A percentile compares a stretch with the other conserved stretches of the same genome.
Conservation (phyloP, 2,329 filamentous ascomycete species). For the Nemania serpens region DNA sequence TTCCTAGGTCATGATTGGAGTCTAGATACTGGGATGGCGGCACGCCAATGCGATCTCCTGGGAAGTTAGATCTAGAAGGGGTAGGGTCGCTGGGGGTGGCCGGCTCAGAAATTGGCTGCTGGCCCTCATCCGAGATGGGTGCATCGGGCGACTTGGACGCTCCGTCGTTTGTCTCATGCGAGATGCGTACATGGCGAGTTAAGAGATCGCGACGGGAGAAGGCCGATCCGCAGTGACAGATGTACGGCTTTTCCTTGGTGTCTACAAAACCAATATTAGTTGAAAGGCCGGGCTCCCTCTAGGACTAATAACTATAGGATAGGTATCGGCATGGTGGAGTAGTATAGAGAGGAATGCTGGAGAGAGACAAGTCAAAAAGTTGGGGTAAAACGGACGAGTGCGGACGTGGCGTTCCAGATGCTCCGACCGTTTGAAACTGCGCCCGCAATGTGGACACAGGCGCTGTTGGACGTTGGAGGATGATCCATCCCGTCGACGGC, state of each 20-base stretch:
- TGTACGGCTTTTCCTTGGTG: conserved; percentile 54
- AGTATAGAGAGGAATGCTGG: conserved; percentile 25
- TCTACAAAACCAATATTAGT: conserved; percentile 40
- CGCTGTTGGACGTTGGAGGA: conserved; percentile 38
- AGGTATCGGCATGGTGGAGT: conserved; percentile 15
- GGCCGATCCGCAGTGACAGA: conserved; percentile 50
- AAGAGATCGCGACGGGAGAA: conserved; percentile 52
- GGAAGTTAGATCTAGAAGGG: conserved; percentile 43
- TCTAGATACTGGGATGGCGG: conserved; percentile 35
- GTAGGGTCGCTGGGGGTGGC: conserved; percentile 39
- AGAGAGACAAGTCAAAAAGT: conserved; percentile 30
- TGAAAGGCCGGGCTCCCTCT: conserved; percentile 7
- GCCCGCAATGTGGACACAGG: conserved; percentile 48
- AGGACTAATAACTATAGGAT: not conserved
- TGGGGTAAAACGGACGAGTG: conserved; percentile 48
- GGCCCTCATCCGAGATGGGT: conserved; percentile 38
- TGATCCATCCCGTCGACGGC: conserved; percentile 40
- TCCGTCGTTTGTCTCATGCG: conserved; percentile 41
- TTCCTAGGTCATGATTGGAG: conserved; percentile 30
- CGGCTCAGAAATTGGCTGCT: conserved; percentile 36
- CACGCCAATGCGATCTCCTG: conserved; percentile 34
- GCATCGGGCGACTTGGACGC: conserved; percentile 39
- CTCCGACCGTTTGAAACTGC: conserved; percentile 52
- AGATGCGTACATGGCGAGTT: conserved; percentile 50
- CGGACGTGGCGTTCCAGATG: conserved; percentile 52